Percentiles rank a stretch among this genome's conserved stretches.
Evolutionary conservation across 176 grass and related monocot species (phyloP).

Genomic region (Sorghum bicolor): DNA sequence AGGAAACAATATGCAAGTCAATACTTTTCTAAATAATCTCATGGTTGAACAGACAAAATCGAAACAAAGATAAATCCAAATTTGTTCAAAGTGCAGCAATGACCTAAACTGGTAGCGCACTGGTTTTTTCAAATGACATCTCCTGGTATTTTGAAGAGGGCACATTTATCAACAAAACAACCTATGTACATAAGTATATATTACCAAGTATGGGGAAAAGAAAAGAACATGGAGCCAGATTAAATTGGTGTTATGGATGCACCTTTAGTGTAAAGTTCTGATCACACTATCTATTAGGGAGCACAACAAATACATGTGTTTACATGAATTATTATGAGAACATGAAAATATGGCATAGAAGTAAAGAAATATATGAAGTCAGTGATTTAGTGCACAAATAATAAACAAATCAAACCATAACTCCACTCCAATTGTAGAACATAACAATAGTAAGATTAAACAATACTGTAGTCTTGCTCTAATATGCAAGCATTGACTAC

Average conservation of each 20-base stretch:
- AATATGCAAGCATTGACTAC: neutral
- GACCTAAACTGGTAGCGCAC: neutral
- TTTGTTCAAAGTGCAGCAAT: neutral
- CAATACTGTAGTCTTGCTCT: neutral
- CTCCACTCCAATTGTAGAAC: neutral
- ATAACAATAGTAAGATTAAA: neutral
- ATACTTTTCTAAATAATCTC: neutral
- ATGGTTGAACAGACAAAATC: neutral
- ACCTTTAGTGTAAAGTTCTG: neutral
- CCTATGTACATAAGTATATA: neutral
- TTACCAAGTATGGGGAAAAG: neutral
- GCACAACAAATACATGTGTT: neutral
- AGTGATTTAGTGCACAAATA: neutral
- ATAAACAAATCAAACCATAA: neutral
- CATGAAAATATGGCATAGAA: neutral
- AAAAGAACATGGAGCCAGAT: neutral
- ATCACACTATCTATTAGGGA: neutral
- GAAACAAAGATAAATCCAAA: neutral
- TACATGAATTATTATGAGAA: neutral
- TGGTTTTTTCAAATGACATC: neutral
- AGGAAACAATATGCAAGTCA: neutral
- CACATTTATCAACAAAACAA: neutral
- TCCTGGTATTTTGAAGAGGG: neutral
- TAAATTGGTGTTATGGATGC: neutral
- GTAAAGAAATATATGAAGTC: neutral